These are phyloP conservation scores for Solanum arcanum DNA, from an alignment of 257 asterid species.

Conservation along the genomic window DNA sequence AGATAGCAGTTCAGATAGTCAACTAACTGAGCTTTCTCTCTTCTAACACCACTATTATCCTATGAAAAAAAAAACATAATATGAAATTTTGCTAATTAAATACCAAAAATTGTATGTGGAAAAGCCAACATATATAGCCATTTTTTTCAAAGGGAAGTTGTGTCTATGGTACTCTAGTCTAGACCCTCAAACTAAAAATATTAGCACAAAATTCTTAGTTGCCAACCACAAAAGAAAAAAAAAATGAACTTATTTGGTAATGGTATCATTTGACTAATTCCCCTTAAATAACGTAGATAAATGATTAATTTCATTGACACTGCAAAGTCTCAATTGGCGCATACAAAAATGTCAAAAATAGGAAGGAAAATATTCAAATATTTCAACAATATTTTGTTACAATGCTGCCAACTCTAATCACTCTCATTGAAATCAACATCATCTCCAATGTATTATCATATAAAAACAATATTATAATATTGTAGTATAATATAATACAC, in stretches of 20 bases:
- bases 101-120: neutral
- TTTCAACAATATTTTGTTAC: neutral
- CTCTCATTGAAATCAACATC: neutral
- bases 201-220: neutral
- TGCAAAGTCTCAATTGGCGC: neutral
- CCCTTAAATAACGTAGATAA: neutral
- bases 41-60: neutral
- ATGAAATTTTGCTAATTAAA: neutral
- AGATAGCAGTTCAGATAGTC: neutral
- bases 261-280: neutral
- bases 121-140: neutral
- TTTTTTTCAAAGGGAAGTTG: neutral
- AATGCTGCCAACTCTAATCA: neutral
- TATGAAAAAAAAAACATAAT: neutral
- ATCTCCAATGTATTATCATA: neutral
- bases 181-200: neutral
- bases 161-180: neutral
- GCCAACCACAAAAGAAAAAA: neutral
- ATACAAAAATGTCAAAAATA: neutral
- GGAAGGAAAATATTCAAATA: neutral
- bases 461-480: neutral
- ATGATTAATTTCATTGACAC: neutral
- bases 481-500: neutral
- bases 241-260: neutral
- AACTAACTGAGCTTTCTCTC: neutral